phyloP scores from a whole-genome alignment of 1,284 basidiomycete genomes.

The Polyporus tsugae region DNA sequence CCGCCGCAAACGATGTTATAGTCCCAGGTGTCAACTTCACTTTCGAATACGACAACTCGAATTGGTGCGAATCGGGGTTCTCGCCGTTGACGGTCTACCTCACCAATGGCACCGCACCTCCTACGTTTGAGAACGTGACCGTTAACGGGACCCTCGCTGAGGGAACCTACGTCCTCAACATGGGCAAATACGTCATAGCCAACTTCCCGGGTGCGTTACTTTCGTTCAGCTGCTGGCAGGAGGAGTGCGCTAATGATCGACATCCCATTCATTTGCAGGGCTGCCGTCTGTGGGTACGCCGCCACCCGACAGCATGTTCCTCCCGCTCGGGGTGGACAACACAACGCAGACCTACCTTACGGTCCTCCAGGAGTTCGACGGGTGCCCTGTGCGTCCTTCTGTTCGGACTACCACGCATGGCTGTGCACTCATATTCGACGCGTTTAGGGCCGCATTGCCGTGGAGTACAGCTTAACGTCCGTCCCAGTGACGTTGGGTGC shows the following conservation, averaged over 20 bases:
- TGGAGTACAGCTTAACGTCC: conserved; percentile 29
- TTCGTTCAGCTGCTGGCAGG: background rate
- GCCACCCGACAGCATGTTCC: conserved; percentile 21
- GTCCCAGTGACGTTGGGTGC: conserved; percentile 17
- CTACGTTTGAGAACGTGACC: conserved; percentile 29
- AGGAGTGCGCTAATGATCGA: background rate
- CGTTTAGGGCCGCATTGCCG: conserved; percentile 25
- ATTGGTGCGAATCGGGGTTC: conserved; percentile 36
- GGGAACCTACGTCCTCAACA: conserved; percentile 31
- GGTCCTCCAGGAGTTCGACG: conserved; percentile 27
- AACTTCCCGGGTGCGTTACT: conserved; percentile 34
- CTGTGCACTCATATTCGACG: background rate
- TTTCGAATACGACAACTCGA: conserved; percentile 31
- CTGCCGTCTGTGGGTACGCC: conserved; percentile 18
- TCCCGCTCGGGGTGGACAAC: conserved; percentile 13
- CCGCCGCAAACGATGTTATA: conserved; percentile 23
- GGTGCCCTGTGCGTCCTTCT: conserved; percentile 26
- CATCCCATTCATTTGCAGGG: conserved; percentile 14
- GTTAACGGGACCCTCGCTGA: conserved; percentile 29
- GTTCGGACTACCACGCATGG: background rate
- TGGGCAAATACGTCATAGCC: conserved; percentile 34
- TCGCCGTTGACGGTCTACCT: conserved; percentile 36
- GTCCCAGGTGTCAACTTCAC: conserved; percentile 27
- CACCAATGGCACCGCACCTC: conserved; percentile 26
- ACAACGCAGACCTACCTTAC: conserved; percentile 15